A percentile compares a stretch with the other conserved stretches of the same genome.
These are phyloP conservation scores for Boletellus emodensis DNA, from an alignment of 768 basidiomycete genomes.

Conservation along the genomic window DNA sequence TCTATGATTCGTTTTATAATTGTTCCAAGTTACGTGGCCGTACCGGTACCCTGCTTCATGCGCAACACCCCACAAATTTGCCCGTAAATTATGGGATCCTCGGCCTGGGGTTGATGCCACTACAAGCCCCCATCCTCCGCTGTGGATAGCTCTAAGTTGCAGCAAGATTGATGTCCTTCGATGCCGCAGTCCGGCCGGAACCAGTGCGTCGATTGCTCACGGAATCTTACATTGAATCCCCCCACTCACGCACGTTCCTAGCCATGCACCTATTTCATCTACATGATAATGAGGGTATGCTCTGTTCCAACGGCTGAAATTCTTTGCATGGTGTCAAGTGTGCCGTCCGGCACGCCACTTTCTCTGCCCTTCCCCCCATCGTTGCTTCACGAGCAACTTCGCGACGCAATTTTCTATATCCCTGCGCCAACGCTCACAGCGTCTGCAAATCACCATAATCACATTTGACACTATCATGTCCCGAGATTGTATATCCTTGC, in stretches of 20 bases:
- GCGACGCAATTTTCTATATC: no score
- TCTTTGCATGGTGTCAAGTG: neutral
- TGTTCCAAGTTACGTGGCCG: neutral
- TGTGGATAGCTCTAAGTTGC: neutral
- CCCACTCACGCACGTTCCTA: neutral
- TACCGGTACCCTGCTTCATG: neutral
- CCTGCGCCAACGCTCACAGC: no score
- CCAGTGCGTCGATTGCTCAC: neutral
- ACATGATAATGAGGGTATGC: neutral
- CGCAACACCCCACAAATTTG: neutral
- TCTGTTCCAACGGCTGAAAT: neutral
- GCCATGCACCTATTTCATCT: neutral
- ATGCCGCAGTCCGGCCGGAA: neutral
- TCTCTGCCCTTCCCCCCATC: neutral
- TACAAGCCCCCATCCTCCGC: neutral
- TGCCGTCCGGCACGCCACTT: no score
- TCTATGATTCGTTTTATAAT: neutral
- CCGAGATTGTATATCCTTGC: no score
- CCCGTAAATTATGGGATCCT: no score
- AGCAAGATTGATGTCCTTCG: neutral
- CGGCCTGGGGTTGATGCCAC: neutral
- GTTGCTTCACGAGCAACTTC: neutral
- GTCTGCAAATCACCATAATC: no score
- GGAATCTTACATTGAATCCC: neutral
- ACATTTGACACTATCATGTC: no score